phyloP scores from a whole-genome alignment of 2,329 filamentous ascomycete genomes.

The Rhinocladiella similis region DNA sequence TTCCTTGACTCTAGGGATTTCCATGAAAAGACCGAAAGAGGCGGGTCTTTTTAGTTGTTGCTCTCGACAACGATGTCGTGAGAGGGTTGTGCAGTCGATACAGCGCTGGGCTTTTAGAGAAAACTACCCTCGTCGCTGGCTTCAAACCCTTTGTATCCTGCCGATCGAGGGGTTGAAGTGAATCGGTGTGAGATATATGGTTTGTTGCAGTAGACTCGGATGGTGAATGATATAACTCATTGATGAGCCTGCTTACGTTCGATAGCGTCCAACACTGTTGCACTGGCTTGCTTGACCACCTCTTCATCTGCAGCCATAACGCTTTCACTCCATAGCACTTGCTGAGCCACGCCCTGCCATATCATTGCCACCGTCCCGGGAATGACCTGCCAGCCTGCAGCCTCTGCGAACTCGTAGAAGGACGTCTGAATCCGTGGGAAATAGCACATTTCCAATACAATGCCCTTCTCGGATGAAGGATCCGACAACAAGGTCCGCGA shows the following conservation, averaged over 20 bases:
- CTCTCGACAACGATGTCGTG: too few species aligned
- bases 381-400: constrained; percentile 69
- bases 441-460: constrained; percentile 79
- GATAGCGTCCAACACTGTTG: not conserved
- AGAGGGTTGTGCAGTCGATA: too few species aligned
- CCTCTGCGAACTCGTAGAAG: constrained; percentile 61
- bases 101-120: too few species aligned
- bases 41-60: too few species aligned
- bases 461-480: constrained; percentile 56
- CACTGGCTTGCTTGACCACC: not conserved
- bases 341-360: constrained; percentile 73
- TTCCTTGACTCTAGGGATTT: too few species aligned
- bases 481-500: constrained; percentile 43
- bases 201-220: too few species aligned
- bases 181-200: too few species aligned
- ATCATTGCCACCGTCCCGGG: constrained; percentile 74
- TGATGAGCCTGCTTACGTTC: not conserved
- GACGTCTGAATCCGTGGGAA: constrained; percentile 69
- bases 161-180: too few species aligned
- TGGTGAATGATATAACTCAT: too few species aligned
- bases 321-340: constrained; percentile 61
- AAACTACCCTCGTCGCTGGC: too few species aligned
- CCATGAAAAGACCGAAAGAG: too few species aligned
- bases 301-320: constrained; percentile 46
- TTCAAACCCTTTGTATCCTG: too few species aligned